Base-by-base conservation (phyloP, 352 stramenopile genomes). In the Phytophthora niederhauseri region DNA sequence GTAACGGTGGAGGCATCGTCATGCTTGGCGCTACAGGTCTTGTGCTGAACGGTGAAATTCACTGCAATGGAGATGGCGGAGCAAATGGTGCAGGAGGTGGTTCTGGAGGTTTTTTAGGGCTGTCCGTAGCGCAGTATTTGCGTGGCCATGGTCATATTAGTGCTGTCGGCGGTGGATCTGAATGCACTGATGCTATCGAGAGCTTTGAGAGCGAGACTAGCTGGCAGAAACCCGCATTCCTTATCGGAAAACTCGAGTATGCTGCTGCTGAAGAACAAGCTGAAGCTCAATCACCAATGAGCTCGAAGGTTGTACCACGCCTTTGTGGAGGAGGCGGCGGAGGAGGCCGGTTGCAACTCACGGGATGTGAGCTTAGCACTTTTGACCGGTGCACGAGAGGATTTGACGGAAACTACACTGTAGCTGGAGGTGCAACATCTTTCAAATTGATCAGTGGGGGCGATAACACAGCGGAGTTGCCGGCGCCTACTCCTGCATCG, bases 361-460 rank as follows among this genome's bases (percentile, higher is more conserved):
- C 75, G 1, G 87, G 87, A 3, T 94, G 87, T 36, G 81, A 89
- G 41, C 62, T 82, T 5, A 90, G 75, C 46, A 80, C 86, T 15
- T 89, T 91, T 57, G 80, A 86, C 61, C 68, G 77, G 24, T 94
- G 87, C 55, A 92, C 83, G 11, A 75, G 73, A 22, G 84, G 64
- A 12, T 94, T 94, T 73, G 84, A 89, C 30, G 87, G 87, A 11
- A 92, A 90, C 46, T 94, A 94, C 64, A 92, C 85, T 8, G 87
- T 94, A 3, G 68, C 75, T n/a, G 87, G 87, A 14, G 87, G 87
- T 38, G 57, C 74, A 4, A 86, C 80, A 5, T 80, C 77, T 0
- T 80, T 55, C 52, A 74, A 68, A 54, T 52, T 75, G 15, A 45
- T 57, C 3, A 73, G 51, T 38, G 31, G 55, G 6, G 69, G 63